phyloP scores from a whole-genome alignment of 495 filamentous ascomycete species.

The Penicillium steckii region DNA sequence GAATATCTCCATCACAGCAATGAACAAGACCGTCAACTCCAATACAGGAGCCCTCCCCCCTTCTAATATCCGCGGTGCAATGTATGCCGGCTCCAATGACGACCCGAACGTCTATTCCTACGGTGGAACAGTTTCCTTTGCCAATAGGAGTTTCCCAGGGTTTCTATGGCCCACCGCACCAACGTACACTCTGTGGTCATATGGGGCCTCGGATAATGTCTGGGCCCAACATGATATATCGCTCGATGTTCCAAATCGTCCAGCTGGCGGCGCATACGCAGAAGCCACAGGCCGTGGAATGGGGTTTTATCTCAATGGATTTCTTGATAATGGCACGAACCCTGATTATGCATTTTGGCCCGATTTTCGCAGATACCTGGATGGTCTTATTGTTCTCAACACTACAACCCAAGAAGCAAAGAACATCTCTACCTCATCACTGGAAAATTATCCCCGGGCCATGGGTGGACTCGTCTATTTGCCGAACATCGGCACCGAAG shows the following conservation, averaged over 20 bases:
- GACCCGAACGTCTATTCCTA: constrained; percentile 29
- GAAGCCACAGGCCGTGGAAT: constrained; percentile 35
- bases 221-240: constrained; percentile 41
- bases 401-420: constrained; percentile 27
- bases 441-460: constrained; percentile 24
- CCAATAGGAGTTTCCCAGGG: constrained; percentile 34
- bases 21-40: constrained; percentile 30
- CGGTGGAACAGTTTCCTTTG: constrained; percentile 32
- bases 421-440: constrained; percentile 33
- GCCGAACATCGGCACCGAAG: constrained; percentile 27
- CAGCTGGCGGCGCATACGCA: constrained; percentile 34
- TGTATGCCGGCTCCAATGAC: constrained; percentile 29
- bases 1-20: constrained; percentile 31
- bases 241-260: constrained; percentile 22
- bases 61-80: constrained; percentile 28
- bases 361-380: constrained; percentile 15
- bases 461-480: constrained; percentile 33
- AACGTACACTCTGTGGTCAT: constrained; percentile 29
- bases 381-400: constrained; percentile 40
- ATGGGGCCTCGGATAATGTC: constrained; percentile 7
- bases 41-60: constrained; percentile 24
- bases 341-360: constrained; percentile 8
- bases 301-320: constrained; percentile 43
- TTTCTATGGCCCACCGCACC: constrained; percentile 19
- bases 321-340: constrained; percentile 34